Percentiles rank a stretch among this genome's conserved stretches.
These are phyloP conservation scores for Rhynchosporium agropyri DNA, from an alignment of 2,329 filamentous ascomycete genomes.

Conservation along the genomic window DNA sequence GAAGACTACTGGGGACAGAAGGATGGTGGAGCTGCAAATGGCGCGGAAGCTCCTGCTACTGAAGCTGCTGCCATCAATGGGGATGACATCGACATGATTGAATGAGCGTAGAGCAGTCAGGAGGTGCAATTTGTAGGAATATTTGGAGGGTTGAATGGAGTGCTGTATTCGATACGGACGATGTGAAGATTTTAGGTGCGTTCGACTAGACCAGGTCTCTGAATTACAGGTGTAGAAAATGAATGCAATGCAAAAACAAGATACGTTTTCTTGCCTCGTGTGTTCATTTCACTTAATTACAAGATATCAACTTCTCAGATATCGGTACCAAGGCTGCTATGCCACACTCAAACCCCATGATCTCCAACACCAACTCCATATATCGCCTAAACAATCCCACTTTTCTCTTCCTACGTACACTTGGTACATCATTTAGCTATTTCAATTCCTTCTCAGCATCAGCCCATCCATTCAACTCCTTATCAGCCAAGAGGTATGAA, in stretches of 20 bases:
- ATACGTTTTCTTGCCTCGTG: conserved; percentile 10
- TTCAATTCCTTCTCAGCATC: conserved; percentile 16
- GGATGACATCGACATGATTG: conserved; percentile 72
- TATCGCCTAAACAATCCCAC: not conserved
- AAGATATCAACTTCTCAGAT: too few relatives aligned
- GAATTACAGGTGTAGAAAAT: not conserved
- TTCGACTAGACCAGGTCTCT: conserved; percentile 3
- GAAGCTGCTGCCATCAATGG: conserved; percentile 43
- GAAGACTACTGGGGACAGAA: conserved; percentile 80
- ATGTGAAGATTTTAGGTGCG: not conserved
- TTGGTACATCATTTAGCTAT: not conserved
- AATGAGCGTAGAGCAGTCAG: conserved; percentile 22
- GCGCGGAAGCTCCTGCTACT: conserved; percentile 40
- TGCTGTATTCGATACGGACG: not conserved
- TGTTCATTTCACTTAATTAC: not conserved
- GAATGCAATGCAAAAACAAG: not conserved
- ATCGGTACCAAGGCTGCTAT: not conserved
- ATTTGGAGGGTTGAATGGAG: not conserved
- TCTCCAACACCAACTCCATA: not conserved
- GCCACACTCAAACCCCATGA: not conserved
- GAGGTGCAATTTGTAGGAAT: conserved; percentile 13
- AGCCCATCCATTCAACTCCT: not conserved
- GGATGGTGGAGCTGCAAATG: conserved; percentile 45
- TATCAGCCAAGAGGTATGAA: not conserved
- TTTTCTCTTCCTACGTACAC: not conserved